Evolutionary conservation across 108 stramenopile species (phyloP).

Genomic region (Cyclotella cryptica): DNA sequence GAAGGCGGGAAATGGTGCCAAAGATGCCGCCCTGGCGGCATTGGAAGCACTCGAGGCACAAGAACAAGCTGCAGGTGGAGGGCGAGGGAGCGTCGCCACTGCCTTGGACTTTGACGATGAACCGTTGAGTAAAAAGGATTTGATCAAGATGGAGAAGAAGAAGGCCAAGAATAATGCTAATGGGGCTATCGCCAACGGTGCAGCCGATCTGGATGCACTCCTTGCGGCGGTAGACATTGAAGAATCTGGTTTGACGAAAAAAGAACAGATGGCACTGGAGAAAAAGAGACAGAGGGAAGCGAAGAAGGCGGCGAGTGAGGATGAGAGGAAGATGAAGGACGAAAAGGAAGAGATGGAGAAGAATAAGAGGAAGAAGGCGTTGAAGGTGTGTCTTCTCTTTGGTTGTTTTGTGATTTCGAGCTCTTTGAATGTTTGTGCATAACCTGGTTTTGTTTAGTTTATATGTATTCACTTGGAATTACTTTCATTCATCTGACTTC

Average conservation of each 20-base stretch:
- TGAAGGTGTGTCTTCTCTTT: conserved; percentile 17
- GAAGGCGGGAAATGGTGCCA: conserved; percentile 57
- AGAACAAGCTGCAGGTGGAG: conserved; percentile 12
- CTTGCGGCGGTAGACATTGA: background rate
- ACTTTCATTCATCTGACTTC: background rate
- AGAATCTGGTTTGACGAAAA: conserved; percentile 38
- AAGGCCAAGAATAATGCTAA: conserved; percentile 10
- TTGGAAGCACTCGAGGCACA: conserved; percentile 60
- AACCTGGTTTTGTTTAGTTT: background rate
- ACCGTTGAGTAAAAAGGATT: background rate
- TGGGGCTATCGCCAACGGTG: background rate
- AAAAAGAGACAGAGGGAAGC: conserved; percentile 64
- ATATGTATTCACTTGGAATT: background rate
- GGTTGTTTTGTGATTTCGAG: background rate
- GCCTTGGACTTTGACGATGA: conserved; percentile 20
- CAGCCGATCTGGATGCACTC: conserved; percentile 6
- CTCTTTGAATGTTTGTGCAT: too few relatives aligned
- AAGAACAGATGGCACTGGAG: conserved; percentile 52
- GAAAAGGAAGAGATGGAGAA: conserved; percentile 50
- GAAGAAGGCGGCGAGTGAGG: conserved; percentile 40
- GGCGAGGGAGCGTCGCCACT: conserved; percentile 9
- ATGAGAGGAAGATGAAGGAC: conserved; percentile 23
- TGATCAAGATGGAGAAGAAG: background rate
- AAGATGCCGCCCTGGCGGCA: conserved; percentile 67
- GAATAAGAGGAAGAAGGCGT: conserved; percentile 54